Evolutionary conservation across 345 rosid genomes (phyloP), one percentile per base, ranked within the genome.

Genomic region (Acer campestre): DNA sequence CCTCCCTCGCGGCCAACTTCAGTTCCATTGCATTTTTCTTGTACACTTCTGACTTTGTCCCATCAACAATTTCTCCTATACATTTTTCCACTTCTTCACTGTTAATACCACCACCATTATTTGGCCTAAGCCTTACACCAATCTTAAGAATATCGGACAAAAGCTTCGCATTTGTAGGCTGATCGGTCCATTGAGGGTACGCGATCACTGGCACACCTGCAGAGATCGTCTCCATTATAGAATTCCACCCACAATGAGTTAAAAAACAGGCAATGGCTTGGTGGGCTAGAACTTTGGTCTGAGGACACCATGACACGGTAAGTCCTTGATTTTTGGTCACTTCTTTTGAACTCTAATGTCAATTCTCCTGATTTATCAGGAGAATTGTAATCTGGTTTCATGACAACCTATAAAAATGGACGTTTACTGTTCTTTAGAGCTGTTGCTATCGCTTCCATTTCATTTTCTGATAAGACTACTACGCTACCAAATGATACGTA

Each of bases 241-340:
- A 88, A 70, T 85, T 90, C 91, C 90, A 88, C 4, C 94, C 94
- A 20, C 94, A 87, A 35, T 87, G 92, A 0, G 89, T 90, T 12
- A 90, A 51, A 27, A 88, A 90, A 61, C 90, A 87, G 0, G 80
- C 83, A 22, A 83, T 31, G 1, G 88, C 74, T 10, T 78, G 79
- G 77, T 90, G 89, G 18, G 78, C 75, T 61, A 90, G 63, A 55
- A 87, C 85, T 75, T 84, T 78, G 1, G 84, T 73, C 61, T 88
- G 92, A 17, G 88, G 90, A 38, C 85, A 80, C 92, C 94, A 90
- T 1, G 84, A 22, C 31, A 88, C 88, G 0, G 85, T 68, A 10
- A 77, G 80, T 25, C 92, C 92, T 70, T 72, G 81, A 16, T 83
- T 64, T 77, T 80, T 77, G 7, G 78, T 80, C 53, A 82, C 85